phyloP scores from a whole-genome alignment of 805 yeast genomes.

The Vanderwaltozyma yarrowii region DNA sequence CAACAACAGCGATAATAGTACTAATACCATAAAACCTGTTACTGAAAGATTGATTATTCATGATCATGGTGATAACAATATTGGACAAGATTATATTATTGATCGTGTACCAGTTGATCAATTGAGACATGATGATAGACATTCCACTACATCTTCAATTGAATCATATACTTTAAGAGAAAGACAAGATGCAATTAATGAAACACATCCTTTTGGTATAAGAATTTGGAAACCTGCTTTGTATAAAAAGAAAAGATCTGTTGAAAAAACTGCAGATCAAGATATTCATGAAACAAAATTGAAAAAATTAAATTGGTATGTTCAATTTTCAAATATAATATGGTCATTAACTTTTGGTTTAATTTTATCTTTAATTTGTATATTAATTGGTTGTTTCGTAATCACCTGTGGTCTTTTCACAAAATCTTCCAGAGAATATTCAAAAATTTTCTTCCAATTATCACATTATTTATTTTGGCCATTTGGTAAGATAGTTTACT shows the following conservation, averaged over 20 bases:
- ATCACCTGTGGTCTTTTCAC: slow-evolving; percentile 34
- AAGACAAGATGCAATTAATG: slow-evolving; percentile 91
- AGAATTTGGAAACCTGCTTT: slow-evolving; percentile 98
- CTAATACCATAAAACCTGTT: too few relatives aligned
- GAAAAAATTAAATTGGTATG: slow-evolving; percentile 47
- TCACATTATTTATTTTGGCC: slow-evolving; percentile 74
- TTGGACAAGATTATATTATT: not conserved
- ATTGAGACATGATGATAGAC: slow-evolving; percentile 26
- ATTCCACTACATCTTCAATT: slow-evolving; percentile 34
- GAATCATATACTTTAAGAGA: slow-evolving; percentile 86
- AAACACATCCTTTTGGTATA: slow-evolving; percentile 96
- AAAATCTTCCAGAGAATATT: slow-evolving; percentile 48
- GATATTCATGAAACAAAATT: slow-evolving; percentile 77
- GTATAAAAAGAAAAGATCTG: slow-evolving; percentile 86
- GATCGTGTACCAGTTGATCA: too few relatives aligned
- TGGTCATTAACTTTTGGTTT: slow-evolving; percentile 75
- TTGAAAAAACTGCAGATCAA: slow-evolving; percentile 80
- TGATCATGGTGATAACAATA: too few relatives aligned
- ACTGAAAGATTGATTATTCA: too few relatives aligned
- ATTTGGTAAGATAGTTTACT: slow-evolving; percentile 79
- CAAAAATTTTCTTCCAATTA: slow-evolving; percentile 46
- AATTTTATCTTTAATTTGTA: slow-evolving; percentile 37
- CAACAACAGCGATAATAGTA: too few relatives aligned
- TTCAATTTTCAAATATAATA: slow-evolving; percentile 53
- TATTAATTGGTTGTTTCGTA: slow-evolving; percentile 35